Base-by-base conservation (phyloP, 1,284 basidiomycete species). In the Gomphus sp. region DNA sequence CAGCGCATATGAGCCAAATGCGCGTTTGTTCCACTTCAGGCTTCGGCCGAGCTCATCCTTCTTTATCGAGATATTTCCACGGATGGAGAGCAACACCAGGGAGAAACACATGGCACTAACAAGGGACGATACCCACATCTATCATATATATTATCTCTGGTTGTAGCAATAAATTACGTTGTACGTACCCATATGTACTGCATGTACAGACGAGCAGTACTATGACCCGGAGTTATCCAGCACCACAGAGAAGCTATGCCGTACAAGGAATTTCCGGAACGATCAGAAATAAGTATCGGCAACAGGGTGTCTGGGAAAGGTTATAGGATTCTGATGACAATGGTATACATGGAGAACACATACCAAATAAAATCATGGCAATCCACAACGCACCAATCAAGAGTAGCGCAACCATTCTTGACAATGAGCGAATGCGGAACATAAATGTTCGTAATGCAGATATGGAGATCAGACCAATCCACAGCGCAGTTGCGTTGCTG, bases 161-260 rank as follows among this genome's bases (percentile, higher is more conserved):
- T 51, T 33, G 3, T 64, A 64, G 39, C 22, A 55, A 14, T 22
- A n/a, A 52, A 58, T 58, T 6, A 53, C 25, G 6, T 25, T 8
- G 33, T 31, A 66, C 77, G 54, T 65, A 87, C 86, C 22, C 86
- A 87, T 54, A 87, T 68, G 39, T 84, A 69, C 62, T 82, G 79
- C 51, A 85, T 76, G 36, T 78, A 65, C 60, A 84, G 77, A 62
- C 76, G 71, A 4, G 73, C 64, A 41, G 71, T 69, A 4, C 73
- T 72, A 64, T 79, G 77, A 10, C 69, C 67, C 36, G 58, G 50
- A 44, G 74, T 71, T 34, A 87, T 74, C 5, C 77, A 76, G 60
- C 86, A 89, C 11, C 76, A 72, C 28, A 81, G 64, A 10, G 73
- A 76, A 37, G 73, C 71, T 52, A 76, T 71, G n/a, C 81, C 80